Conservation (phyloP, 192 early-diverging fungal genomes). For the Helicostylum pulchrum region DNA sequence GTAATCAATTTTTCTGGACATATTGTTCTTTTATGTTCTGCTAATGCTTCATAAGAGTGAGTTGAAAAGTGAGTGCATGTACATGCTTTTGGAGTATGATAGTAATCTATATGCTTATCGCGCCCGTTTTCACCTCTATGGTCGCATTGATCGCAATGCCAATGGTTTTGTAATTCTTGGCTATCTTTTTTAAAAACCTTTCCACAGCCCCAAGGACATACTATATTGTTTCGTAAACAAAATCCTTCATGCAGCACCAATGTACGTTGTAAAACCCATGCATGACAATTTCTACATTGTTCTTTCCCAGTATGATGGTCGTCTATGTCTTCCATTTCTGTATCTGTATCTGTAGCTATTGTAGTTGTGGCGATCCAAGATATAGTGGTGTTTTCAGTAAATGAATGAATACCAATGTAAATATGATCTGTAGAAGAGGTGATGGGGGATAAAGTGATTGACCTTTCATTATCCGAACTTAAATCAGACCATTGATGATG, state of each 20-base stretch:
- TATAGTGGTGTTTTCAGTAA: slow-evolving; percentile 7
- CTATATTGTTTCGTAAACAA: slow-evolving; percentile 77
- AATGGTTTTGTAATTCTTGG: slow-evolving; percentile 62
- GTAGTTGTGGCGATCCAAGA: neutral
- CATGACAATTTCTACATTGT: slow-evolving; percentile 71
- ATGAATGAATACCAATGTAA: slow-evolving; percentile 43
- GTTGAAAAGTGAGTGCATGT: slow-evolving; percentile 46
- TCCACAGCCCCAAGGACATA: slow-evolving; percentile 58
- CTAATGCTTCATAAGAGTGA: slow-evolving; percentile 48
- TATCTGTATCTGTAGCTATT: slow-evolving; percentile 5
- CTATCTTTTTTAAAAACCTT: slow-evolving; percentile 63
- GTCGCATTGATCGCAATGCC: slow-evolving; percentile 79
- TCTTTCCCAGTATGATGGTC: slow-evolving; percentile 20
- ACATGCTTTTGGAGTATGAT: slow-evolving; percentile 61
- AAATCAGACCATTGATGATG: slow-evolving; percentile 49
- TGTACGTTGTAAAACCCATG: slow-evolving; percentile 58
- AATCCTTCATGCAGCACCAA: slow-evolving; percentile 71
- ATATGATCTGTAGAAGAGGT: slow-evolving; percentile 26
- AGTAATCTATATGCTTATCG: slow-evolving; percentile 64
- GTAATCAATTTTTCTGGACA: slow-evolving; percentile 76
- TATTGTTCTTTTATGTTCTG: slow-evolving; percentile 59
- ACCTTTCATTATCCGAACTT: slow-evolving; percentile 25
- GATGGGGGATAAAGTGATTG: neutral
- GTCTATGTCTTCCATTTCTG: neutral
- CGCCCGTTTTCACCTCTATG: slow-evolving; percentile 42